Conservation (phyloP, 164 flowering plant species). For the Saururus chinensis region DNA sequence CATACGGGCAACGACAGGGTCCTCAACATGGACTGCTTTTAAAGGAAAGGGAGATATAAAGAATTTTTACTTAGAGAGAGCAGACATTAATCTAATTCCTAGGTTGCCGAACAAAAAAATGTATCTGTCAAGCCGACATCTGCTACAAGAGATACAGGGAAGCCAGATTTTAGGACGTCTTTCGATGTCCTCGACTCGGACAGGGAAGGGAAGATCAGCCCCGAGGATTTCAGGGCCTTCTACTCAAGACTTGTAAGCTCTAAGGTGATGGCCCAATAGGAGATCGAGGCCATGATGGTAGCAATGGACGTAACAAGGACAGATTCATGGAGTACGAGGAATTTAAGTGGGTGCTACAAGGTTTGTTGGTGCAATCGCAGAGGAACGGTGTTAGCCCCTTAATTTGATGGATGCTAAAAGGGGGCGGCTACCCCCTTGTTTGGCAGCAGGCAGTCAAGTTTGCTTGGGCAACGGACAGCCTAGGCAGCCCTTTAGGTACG, state of each 20-base stretch:
- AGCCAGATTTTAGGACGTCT: slow-evolving; percentile 37
- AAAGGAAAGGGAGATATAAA: too few species aligned
- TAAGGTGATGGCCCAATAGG: slow-evolving; percentile 31
- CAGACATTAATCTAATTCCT: too few species aligned
- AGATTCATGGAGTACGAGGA: slow-evolving; percentile 81
- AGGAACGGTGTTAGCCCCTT: too few species aligned
- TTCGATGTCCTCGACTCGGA: slow-evolving; percentile 81
- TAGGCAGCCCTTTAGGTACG: too few species aligned
- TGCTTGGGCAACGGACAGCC: too few species aligned
- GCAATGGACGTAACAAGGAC: slow-evolving; percentile 57
- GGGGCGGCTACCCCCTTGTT: too few species aligned
- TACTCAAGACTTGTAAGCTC: slow-evolving; percentile 22
- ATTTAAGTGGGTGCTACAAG: slow-evolving; percentile 39
- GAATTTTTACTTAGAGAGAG: too few species aligned
- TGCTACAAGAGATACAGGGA: background rate
- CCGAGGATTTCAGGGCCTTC: slow-evolving; percentile 56
- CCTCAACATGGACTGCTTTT: too few species aligned
- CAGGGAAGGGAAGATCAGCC: slow-evolving; percentile 77
- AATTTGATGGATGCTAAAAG: too few species aligned
- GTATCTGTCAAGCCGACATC: slow-evolving; percentile 61
- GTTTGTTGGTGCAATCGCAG: background rate
- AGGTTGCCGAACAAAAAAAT: slow-evolving; percentile 10
- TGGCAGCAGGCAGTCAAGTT: too few species aligned
- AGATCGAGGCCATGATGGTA: slow-evolving; percentile 64
- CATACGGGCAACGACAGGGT: too few species aligned